Evolutionary conservation across 352 stramenopile genomes (phyloP).

Genomic region (Pythium aristosporum): DNA sequence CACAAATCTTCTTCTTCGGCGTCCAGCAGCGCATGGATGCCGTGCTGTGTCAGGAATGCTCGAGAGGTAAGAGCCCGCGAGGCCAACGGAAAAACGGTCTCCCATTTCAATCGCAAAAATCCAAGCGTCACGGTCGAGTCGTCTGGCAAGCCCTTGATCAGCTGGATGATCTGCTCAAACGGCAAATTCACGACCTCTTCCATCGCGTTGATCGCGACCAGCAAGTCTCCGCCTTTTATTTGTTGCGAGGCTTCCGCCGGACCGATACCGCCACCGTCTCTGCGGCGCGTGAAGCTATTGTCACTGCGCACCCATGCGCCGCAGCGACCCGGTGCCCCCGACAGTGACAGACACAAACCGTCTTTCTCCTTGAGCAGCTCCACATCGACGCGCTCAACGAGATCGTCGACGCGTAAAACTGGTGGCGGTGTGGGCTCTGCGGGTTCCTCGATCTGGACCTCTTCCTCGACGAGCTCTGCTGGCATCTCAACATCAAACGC

Average conservation of each 20-base stretch:
- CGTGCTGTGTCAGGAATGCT: slow-evolving; percentile 49
- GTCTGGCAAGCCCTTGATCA: slow-evolving; percentile 58
- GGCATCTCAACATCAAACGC: slow-evolving; percentile 37
- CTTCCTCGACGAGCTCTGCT: not conserved
- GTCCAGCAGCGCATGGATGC: slow-evolving; percentile 47
- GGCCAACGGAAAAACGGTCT: slow-evolving; percentile 52
- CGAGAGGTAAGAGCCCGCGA: slow-evolving; percentile 42
- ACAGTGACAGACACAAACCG: slow-evolving; percentile 78
- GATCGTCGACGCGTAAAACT: slow-evolving; percentile 19
- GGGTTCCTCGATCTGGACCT: slow-evolving; percentile 1
- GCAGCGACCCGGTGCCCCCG: slow-evolving; percentile 61
- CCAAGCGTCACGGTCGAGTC: slow-evolving; percentile 42
- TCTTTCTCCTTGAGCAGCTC: slow-evolving; percentile 57
- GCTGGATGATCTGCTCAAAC: slow-evolving; percentile 70
- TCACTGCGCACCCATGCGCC: slow-evolving; percentile 83
- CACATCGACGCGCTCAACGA: slow-evolving; percentile 52
- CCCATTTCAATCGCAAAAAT: slow-evolving; percentile 65
- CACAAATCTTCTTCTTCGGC: slow-evolving; percentile 53
- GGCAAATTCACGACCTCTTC: slow-evolving; percentile 49
- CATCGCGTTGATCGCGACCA: slow-evolving; percentile 67
- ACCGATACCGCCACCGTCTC: slow-evolving; percentile 43
- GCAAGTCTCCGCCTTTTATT: slow-evolving; percentile 67
- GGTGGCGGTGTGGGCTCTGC: slow-evolving; percentile 2
- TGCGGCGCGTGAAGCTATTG: slow-evolving; percentile 58
- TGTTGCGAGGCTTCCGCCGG: slow-evolving; percentile 56